phyloP scores from a whole-genome alignment of 148 eudicot species.

The Rhododendron williamsianum region DNA sequence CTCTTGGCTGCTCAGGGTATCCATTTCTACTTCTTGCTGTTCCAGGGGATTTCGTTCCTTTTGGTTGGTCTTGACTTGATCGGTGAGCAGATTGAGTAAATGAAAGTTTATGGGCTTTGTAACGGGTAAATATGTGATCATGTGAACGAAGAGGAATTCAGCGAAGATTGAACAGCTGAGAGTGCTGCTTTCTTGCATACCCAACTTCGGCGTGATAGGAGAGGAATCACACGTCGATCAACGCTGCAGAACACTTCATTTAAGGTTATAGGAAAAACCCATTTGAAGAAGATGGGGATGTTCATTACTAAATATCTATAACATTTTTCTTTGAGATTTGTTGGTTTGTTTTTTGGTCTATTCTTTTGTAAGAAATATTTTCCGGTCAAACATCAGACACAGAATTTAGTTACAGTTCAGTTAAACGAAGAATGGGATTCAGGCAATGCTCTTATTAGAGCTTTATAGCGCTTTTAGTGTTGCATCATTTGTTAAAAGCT shows the following conservation, averaged over 20 bases:
- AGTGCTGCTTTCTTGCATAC: constrained; percentile 13
- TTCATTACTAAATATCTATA: constrained; percentile 3
- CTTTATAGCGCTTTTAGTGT: not conserved
- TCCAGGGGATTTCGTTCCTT: constrained; percentile 86
- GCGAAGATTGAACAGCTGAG: constrained; percentile 13
- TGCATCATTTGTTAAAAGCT: not conserved
- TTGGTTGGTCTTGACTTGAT: constrained; percentile 91
- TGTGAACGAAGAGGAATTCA: constrained; percentile 7
- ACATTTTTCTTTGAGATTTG: not conserved
- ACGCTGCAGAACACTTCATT: not conserved
- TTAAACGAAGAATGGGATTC: not conserved
- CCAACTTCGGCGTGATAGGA: not conserved
- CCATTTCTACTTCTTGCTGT: constrained; percentile 95
- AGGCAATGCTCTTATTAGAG: not conserved
- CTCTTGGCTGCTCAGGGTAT: constrained; percentile 94
- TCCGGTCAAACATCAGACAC: constrained; percentile 11
- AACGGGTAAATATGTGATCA: constrained; percentile 24
- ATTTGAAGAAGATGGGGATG: constrained; percentile 13
- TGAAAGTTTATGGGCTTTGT: constrained; percentile 11
- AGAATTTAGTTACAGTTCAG: constrained; percentile 6
- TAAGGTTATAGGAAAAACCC: not conserved
- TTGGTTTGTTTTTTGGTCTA: constrained; percentile 29
- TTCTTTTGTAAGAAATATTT: constrained; percentile 49
- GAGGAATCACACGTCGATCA: not conserved
- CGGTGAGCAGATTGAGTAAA: constrained; percentile 78